phyloP scores from a whole-genome alignment of 164 flowering plant species.

The Liquidambar formosana region DNA sequence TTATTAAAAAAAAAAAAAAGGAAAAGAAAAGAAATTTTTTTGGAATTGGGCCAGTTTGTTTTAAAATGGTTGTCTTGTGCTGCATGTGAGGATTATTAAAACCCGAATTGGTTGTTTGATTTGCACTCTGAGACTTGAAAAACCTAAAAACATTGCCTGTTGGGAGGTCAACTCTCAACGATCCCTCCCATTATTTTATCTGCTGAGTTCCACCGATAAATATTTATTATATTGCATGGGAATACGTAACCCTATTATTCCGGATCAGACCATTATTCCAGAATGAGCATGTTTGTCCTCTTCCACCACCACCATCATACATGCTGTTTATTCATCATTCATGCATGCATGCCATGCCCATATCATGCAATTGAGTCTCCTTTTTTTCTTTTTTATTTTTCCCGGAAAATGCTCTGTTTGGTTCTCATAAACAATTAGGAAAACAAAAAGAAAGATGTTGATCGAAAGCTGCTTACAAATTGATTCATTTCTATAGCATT shows the following conservation, averaged over 20 bases:
- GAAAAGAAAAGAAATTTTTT: too few species aligned
- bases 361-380: too few species aligned
- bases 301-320: neutral
- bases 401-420: too few species aligned
- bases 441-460: too few species aligned
- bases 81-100: slow-evolving; percentile 6
- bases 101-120: neutral
- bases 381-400: too few species aligned
- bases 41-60: neutral
- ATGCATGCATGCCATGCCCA: too few species aligned
- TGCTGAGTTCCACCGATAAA: neutral
- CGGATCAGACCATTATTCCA: slow-evolving; percentile 18
- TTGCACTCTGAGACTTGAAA: slow-evolving; percentile 11
- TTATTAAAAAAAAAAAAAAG: too few species aligned
- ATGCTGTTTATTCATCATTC: too few species aligned
- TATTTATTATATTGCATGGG: slow-evolving; percentile 6
- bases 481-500: too few species aligned
- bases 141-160: neutral
- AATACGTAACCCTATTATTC: slow-evolving; percentile 13
- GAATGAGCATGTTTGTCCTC: slow-evolving; percentile 24
- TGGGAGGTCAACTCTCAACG: slow-evolving; percentile 11
- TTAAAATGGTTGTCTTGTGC: neutral
- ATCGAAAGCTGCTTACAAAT: too few species aligned
- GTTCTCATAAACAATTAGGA: too few species aligned
- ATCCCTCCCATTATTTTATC: slow-evolving; percentile 1